Conservation (phyloP, 768 basidiomycete species). For the Hypholoma sublateritium region DNA sequence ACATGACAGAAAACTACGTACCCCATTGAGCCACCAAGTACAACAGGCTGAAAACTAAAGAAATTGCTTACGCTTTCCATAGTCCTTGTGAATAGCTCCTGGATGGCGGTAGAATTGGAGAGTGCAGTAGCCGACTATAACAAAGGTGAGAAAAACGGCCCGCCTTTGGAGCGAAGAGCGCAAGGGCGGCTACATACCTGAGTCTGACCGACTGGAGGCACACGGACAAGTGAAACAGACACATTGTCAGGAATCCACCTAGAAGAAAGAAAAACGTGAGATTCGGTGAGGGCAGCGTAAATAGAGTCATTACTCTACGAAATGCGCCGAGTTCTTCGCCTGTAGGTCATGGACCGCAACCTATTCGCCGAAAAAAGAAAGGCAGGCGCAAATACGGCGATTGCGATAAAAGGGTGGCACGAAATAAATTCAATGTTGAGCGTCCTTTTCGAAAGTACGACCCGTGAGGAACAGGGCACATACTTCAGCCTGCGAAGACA, state of each 20-base stretch:
- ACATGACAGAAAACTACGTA: slow-evolving; percentile 74
- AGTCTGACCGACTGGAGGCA: slow-evolving; percentile 79
- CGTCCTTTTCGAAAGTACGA: slow-evolving; percentile 17
- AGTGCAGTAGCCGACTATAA: slow-evolving; percentile 66
- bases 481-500: slow-evolving; percentile 49
- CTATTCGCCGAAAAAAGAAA: slow-evolving; percentile 33
- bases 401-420: slow-evolving; percentile 22
- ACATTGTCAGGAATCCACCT: slow-evolving; percentile 94
- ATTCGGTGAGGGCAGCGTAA: not conserved
- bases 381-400: not conserved
- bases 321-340: slow-evolving; percentile 66
- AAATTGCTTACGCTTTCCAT: slow-evolving; percentile 48
- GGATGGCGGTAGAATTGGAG: slow-evolving; percentile 79
- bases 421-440: slow-evolving; percentile 15
- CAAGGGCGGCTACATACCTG: slow-evolving; percentile 41
- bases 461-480: slow-evolving; percentile 21
- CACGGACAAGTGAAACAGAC: slow-evolving; percentile 78
- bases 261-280: not conserved
- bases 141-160: slow-evolving; percentile 7
- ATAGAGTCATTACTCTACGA: slow-evolving; percentile 67
- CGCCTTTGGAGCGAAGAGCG: slow-evolving; percentile 3
- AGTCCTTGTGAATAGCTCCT: slow-evolving; percentile 82
- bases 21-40: not conserved
- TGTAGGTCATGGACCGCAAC: slow-evolving; percentile 74
- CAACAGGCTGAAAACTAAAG: not conserved